These are phyloP conservation scores for Chaetothyriales sp. DNA, from an alignment of 2,329 filamentous ascomycete species.

Conservation along the genomic window DNA sequence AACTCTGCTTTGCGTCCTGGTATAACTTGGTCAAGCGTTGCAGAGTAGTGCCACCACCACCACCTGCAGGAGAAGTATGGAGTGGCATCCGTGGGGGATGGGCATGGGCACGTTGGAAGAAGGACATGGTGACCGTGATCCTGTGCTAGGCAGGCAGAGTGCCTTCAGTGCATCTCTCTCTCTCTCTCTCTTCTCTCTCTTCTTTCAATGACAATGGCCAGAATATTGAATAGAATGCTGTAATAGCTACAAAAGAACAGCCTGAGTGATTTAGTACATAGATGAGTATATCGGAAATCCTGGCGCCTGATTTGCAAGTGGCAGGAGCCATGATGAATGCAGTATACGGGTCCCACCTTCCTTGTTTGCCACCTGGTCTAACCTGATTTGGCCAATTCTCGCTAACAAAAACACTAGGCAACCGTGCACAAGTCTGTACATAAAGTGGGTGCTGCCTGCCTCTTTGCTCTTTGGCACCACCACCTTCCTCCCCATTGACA, in stretches of 20 bases:
- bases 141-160: not conserved
- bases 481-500: not conserved
- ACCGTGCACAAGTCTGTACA: not conserved
- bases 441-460: not conserved
- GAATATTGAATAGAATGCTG: no score
- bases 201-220: conserved; percentile 7
- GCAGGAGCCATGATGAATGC: not conserved
- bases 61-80: not conserved
- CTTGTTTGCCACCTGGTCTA: not conserved
- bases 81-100: not conserved
- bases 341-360: not conserved
- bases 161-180: not conserved
- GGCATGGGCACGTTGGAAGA: conserved; percentile 27
- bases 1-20: conserved; percentile 48
- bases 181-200: not conserved
- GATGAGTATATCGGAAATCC: not conserved
- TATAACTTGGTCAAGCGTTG: conserved; percentile 42
- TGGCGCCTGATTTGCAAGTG: not conserved
- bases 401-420: not conserved
- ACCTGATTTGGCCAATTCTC: not conserved
- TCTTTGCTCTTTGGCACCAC: no score
- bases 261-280: not conserved
- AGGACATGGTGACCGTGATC: conserved; percentile 24
- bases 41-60: conserved; percentile 6
- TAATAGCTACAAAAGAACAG: not conserved